phyloP scores from a whole-genome alignment of 208 protist species.

The Acanthamoeba castellanii region DNA sequence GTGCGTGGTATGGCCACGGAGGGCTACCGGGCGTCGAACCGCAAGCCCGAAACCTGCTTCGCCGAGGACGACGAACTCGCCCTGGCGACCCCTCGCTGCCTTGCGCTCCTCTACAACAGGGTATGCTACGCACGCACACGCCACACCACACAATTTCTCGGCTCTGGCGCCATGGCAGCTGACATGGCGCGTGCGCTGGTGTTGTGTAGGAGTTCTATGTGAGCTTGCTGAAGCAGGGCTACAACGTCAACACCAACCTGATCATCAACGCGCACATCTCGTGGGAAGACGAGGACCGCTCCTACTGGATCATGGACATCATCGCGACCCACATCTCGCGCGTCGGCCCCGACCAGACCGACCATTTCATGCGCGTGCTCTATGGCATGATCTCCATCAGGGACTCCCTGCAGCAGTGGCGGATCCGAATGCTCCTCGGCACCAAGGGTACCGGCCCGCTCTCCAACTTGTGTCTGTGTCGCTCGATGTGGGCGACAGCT shows the following conservation, averaged over 20 bases:
- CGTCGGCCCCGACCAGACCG: not conserved
- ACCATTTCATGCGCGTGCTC: not conserved
- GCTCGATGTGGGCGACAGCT: too few species aligned
- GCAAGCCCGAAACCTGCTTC: not conserved
- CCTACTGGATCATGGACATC: slow-evolving; percentile 58
- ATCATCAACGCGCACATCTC: slow-evolving; percentile 15
- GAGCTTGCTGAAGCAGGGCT: slow-evolving; percentile 65
- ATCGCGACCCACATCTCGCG: not conserved
- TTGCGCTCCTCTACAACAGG: slow-evolving; percentile 15
- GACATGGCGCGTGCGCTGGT: too few species aligned
- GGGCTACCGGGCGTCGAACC: not conserved
- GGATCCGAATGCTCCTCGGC: slow-evolving; percentile 8
- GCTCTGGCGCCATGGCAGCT: too few species aligned
- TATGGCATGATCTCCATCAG: not conserved
- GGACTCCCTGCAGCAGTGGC: slow-evolving; percentile 5
- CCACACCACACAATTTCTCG: too few species aligned
- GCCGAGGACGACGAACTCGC: slow-evolving; percentile 20
- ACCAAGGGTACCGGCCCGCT: not conserved
- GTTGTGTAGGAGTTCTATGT: slow-evolving; percentile 32
- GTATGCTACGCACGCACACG: too few species aligned
- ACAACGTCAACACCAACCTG: slow-evolving; percentile 11
- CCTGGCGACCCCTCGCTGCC: not conserved
- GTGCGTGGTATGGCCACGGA: not conserved
- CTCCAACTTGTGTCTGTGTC: too few species aligned
- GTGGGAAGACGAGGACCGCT: slow-evolving; percentile 66